Evolutionary conservation across 2,329 filamentous ascomycete species (phyloP), one percentile per base, ranked within the genome.

Genomic region (Myriosclerotinia scirpicola): DNA sequence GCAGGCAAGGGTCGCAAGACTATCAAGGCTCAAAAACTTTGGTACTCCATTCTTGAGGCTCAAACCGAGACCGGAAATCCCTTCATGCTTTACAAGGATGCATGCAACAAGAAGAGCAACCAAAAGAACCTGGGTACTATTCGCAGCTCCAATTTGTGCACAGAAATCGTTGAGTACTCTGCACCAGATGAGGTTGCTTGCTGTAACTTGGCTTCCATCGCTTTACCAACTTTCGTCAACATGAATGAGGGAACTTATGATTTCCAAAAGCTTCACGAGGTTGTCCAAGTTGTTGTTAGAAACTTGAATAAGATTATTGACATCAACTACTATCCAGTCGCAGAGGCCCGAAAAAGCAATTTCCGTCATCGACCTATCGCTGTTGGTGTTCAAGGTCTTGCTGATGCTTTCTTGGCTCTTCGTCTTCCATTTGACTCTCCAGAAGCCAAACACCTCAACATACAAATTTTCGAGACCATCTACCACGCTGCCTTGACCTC

Each of bases 21-120:
- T 26, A 83, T 99, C 77, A 95, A 96, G 81, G 95, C 95, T 34
- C 95, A 99, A 85, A 99, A 99, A 86, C 89, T 99, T 67, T 99
- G 95, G 95, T 98, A 98, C 78, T 93, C 94, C 72, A 97, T 99
- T 72, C 87, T 99, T 58, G 95, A 99, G 82, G 92, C 95, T 60
- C 95, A 99, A 83, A 98, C 94, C 44, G 95, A 99, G 87, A 99
- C 95, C 55, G 95, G 95, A 74, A 98, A 96, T 81, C 95, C 95
- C 59, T 99, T 97, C 82, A 99, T 99, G 92, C 89, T 98, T 68
- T 99, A 99, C 89, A 99, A 99, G 85, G 95, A 99, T 81, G 86
- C 89, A 76, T 94, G 91, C 87, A 99, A 99, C 87, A 88, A 88
- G 79, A 99, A 99, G 90, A 97, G 93, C 85, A 99, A 99, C 87